A percentile compares a stretch with the other conserved stretches of the same genome.
Conservation (phyloP, 495 filamentous ascomycete species). For the Hypoxylon subgilvum region DNA sequence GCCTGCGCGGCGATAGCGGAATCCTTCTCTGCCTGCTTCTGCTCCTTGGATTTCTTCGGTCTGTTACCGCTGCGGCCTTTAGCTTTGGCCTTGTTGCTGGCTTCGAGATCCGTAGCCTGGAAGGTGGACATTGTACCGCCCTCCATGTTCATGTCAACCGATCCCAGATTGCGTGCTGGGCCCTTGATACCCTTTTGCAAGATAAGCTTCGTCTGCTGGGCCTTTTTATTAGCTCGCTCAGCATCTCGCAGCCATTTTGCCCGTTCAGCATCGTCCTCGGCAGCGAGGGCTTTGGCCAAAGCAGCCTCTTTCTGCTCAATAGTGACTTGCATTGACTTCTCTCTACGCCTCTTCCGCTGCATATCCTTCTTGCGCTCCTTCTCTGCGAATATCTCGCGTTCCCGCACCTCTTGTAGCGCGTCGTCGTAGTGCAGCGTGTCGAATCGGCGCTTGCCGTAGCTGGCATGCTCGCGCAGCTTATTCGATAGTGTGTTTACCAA, state of each 20-base stretch:
- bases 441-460: conserved; percentile 57
- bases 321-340: conserved; percentile 89
- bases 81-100: conserved; percentile 63
- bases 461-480: conserved; percentile 53
- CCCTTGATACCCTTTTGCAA: conserved; percentile 82
- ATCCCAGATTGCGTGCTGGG: conserved; percentile 77
- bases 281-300: conserved; percentile 72
- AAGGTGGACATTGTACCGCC: conserved; percentile 89
- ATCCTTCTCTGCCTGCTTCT: conserved; percentile 95
- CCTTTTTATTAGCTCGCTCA: conserved; percentile 85
- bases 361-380: conserved; percentile 99
- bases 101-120: conserved; percentile 67
- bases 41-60: conserved; percentile 89
- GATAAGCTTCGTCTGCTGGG: conserved; percentile 78
- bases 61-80: conserved; percentile 71
- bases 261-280: conserved; percentile 78
- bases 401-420: conserved; percentile 83
- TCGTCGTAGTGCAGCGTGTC: conserved; percentile 60
- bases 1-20: conserved; percentile 86
- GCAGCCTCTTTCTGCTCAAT: conserved; percentile 85
- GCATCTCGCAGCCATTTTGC: conserved; percentile 79
- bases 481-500: conserved; percentile 40
- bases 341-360: conserved; percentile 94
- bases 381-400: conserved; percentile 88
- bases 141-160: conserved; percentile 80